These are phyloP conservation scores for Candida labiduridarum DNA, from an alignment of 1,139 yeast species.

Conservation along the genomic window DNA sequence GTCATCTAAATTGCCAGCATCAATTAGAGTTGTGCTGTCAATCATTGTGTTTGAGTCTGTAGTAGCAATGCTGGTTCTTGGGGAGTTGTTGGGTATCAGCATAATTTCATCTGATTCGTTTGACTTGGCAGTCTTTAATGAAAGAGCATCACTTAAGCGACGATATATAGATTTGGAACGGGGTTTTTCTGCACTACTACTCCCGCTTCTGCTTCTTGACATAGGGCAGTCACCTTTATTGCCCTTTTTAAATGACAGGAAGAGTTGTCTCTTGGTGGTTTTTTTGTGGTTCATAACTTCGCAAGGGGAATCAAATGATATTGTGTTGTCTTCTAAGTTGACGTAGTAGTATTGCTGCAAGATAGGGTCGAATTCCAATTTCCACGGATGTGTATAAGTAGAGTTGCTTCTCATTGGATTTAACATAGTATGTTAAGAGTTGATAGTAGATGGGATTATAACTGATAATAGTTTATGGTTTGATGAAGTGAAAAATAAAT, in stretches of 20 bases:
- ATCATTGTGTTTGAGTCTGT: neutral
- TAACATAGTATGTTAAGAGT: neutral
- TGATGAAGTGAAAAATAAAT: neutral
- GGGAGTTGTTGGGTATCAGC: neutral
- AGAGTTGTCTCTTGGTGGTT: neutral
- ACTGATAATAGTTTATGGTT: neutral
- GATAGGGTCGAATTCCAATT: conserved; percentile 31
- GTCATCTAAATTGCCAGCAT: conserved; percentile 22
- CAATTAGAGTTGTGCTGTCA: neutral
- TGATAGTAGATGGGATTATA: neutral
- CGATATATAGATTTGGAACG: conserved; percentile 11
- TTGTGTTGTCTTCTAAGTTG: conserved; percentile 32
- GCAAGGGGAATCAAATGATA: conserved; percentile 44
- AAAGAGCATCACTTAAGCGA: conserved; percentile 22
- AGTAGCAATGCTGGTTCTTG: conserved; percentile 1
- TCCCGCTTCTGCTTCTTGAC: neutral
- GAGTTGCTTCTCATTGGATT: neutral
- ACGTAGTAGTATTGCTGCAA: conserved; percentile 42
- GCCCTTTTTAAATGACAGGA: conserved; percentile 1
- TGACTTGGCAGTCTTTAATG: conserved; percentile 18
- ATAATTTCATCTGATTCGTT: conserved; percentile 13
- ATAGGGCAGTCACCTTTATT: neutral
- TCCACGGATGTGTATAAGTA: conserved; percentile 20
- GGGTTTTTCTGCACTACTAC: neutral
- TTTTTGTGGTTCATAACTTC: conserved; percentile 30